A percentile compares a stretch with the other conserved stretches of the same genome.
These are phyloP conservation scores for Starmerella apis DNA, from an alignment of 805 yeast genomes.

Conservation along the genomic window DNA sequence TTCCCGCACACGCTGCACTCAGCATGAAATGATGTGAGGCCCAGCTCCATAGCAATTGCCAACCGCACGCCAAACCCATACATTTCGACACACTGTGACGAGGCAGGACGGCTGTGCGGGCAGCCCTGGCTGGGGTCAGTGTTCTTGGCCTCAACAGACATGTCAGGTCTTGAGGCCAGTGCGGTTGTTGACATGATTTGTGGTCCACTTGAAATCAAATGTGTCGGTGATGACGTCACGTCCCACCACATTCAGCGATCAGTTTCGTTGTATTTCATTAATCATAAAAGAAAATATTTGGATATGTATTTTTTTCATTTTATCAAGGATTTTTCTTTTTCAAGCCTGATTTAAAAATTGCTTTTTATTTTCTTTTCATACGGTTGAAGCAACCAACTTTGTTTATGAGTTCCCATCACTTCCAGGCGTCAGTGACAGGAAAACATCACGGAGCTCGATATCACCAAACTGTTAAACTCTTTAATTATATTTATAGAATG, in stretches of 20 bases:
- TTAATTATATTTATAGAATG: too few species aligned
- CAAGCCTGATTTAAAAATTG: too few species aligned
- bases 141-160: background rate
- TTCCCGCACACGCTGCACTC: conserved; percentile 15
- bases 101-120: conserved; percentile 15
- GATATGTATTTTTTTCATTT: too few species aligned
- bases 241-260: too few species aligned
- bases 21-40: conserved; percentile 9
- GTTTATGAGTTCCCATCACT: too few species aligned
- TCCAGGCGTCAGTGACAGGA: too few species aligned
- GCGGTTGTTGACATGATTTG: conserved; percentile 6
- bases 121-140: conserved; percentile 9
- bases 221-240: conserved; percentile 6
- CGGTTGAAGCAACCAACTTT: too few species aligned
- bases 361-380: too few species aligned
- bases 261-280: too few species aligned
- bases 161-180: background rate
- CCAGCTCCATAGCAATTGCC: conserved; percentile 12
- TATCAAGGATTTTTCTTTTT: background rate
- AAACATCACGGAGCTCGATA: too few species aligned
- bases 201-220: background rate
- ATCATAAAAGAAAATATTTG: too few species aligned
- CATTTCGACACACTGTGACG: conserved; percentile 10
- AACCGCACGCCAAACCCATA: conserved; percentile 16
- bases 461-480: too few species aligned